A percentile compares a stretch with the other conserved stretches of the same genome.
Conservation (phyloP, 1,139 yeast species). For the Wickerhamomyces sp. region DNA sequence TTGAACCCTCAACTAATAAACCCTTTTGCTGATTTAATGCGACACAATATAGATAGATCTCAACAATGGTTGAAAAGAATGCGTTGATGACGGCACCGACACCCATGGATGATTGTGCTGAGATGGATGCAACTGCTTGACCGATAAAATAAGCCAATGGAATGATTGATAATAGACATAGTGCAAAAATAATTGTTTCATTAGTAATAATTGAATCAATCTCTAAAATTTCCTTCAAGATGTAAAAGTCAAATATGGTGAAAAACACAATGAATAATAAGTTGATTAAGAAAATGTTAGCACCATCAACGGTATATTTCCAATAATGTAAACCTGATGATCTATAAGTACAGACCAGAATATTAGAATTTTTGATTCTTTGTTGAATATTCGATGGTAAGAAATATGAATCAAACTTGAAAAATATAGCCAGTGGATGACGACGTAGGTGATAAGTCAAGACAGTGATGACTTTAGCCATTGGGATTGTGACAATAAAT, state of each 20-base stretch:
- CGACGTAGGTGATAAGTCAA: conserved; percentile 76
- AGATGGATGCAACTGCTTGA: conserved; percentile 96
- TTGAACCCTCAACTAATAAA: conserved; percentile 91
- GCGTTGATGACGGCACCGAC: conserved; percentile 98
- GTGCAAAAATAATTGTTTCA: conserved; percentile 52
- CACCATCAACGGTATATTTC: conserved; percentile 94
- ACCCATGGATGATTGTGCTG: conserved; percentile 99
- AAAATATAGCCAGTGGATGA: conserved; percentile 82
- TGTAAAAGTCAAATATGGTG: conserved; percentile 74
- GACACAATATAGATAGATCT: conserved; percentile 85
- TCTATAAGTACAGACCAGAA: conserved; percentile 79
- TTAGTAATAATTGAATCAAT: conserved; percentile 51
- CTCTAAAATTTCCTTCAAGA: conserved; percentile 49
- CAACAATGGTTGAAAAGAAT: conserved; percentile 93
- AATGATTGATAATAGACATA: conserved; percentile 78
- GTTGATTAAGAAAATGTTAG: conserved; percentile 88
- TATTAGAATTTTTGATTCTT: conserved; percentile 37
- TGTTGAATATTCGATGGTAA: conserved; percentile 32
- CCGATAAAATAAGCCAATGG: conserved; percentile 97
- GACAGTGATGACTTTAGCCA: conserved; percentile 71
- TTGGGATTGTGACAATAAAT: conserved; percentile 84
- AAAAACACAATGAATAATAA: conserved; percentile 73
- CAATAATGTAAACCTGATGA: conserved; percentile 90
- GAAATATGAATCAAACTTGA: conserved; percentile 45
- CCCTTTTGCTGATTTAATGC: conserved; percentile 87